These are phyloP conservation scores for Aspergillus kassunensis DNA, from an alignment of 495 filamentous ascomycete genomes.

Conservation along the genomic window DNA sequence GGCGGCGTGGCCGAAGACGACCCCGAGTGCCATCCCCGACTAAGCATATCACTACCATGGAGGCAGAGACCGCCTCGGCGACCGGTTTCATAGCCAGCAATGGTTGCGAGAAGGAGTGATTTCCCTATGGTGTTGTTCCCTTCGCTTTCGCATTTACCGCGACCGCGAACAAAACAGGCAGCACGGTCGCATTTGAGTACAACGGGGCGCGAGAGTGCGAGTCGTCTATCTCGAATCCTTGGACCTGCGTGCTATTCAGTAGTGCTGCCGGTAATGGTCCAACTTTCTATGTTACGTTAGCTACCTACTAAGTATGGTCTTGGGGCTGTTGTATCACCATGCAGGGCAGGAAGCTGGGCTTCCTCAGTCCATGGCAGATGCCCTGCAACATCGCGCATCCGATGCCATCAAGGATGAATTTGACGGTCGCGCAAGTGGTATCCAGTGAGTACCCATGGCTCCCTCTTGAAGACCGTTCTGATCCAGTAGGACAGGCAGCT, in stretches of 20 bases:
- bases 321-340: too few relatives aligned
- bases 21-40: conserved; percentile 36
- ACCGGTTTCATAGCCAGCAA: conserved; percentile 36
- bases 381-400: too few relatives aligned
- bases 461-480: conserved; percentile 28
- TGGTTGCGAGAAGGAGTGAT: conserved; percentile 15
- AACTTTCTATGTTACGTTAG: conserved; percentile 6
- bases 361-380: too few relatives aligned
- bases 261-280: conserved; percentile 30
- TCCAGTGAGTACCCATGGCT: neutral
- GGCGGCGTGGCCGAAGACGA: conserved; percentile 38
- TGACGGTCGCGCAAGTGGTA: neutral
- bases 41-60: conserved; percentile 22
- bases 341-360: too few relatives aligned
- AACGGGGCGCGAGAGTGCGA: neutral
- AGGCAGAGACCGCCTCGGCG: conserved; percentile 33
- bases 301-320: neutral
- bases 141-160: conserved; percentile 13
- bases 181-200: conserved; percentile 14
- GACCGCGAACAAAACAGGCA: conserved; percentile 34
- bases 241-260: conserved; percentile 38
- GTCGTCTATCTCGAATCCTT: conserved; percentile 28
- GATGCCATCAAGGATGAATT: too few relatives aligned
- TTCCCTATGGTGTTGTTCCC: conserved; percentile 11
- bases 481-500: conserved; percentile 39